Evolutionary conservation across 2,329 filamentous ascomycete species (phyloP).

Genomic region (Chaetomiaceae sp.): DNA sequence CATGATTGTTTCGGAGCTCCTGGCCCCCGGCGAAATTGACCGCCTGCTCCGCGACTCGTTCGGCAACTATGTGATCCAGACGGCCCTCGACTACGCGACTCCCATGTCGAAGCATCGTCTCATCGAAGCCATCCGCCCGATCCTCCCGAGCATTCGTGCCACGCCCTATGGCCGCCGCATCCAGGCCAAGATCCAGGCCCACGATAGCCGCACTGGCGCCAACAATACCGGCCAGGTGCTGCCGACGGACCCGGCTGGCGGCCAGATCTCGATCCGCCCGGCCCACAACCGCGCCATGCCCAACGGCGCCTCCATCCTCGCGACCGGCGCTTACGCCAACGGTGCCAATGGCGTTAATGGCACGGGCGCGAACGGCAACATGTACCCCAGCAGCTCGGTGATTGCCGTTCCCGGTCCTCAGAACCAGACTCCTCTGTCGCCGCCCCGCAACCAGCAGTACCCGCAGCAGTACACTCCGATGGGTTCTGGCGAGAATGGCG

Average conservation of each 20-base stretch:
- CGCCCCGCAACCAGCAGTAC: slow-evolving; percentile 23
- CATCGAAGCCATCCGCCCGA: slow-evolving; percentile 79
- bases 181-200: slow-evolving; percentile 74
- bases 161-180: slow-evolving; percentile 95
- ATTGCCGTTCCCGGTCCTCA: slow-evolving; percentile 24
- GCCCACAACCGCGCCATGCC: slow-evolving; percentile 41
- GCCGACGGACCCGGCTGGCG: slow-evolving; percentile 49
- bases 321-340: slow-evolving; percentile 32
- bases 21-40: slow-evolving; percentile 70
- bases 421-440: slow-evolving; percentile 27
- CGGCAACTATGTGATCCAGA: slow-evolving; percentile 98
- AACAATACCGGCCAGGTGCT: slow-evolving; percentile 46
- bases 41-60: slow-evolving; percentile 86
- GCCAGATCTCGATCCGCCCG: slow-evolving; percentile 49
- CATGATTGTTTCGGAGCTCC: slow-evolving; percentile 79
- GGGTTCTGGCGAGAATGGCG: slow-evolving; percentile 27
- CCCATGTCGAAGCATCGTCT: slow-evolving; percentile 67
- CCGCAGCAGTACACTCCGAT: slow-evolving; percentile 16
- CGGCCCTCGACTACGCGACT: slow-evolving; percentile 81
- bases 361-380: slow-evolving; percentile 15
- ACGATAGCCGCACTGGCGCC: slow-evolving; percentile 45
- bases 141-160: slow-evolving; percentile 77
- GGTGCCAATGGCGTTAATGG: slow-evolving; percentile 27
- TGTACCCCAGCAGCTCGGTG: slow-evolving; percentile 20
- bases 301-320: slow-evolving; percentile 36